Conservation (phyloP, 768 basidiomycete species). For the Rhizopogon vesiculosus region DNA sequence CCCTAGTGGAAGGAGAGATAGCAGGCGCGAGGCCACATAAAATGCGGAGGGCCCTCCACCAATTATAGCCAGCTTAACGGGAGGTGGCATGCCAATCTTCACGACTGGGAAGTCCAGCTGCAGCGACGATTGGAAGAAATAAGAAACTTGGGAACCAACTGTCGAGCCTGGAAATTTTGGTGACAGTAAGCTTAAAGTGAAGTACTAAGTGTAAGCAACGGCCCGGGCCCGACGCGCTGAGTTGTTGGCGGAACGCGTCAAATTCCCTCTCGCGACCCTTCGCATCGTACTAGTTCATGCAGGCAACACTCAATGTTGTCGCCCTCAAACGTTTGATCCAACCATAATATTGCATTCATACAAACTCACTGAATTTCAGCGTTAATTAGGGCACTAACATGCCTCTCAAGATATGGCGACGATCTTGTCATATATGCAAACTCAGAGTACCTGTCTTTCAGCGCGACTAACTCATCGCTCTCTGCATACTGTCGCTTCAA, state of each 20-base stretch:
- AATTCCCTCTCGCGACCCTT: not conserved
- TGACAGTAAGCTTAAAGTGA: not conserved
- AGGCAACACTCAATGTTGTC: constrained; percentile 58
- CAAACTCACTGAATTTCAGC: constrained; percentile 39
- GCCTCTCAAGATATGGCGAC: constrained; percentile 80
- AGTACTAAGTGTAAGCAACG: not conserved
- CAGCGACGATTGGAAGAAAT: no score
- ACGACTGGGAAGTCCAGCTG: not conserved
- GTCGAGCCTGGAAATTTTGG: not conserved
- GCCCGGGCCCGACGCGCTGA: not conserved
- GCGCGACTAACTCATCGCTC: constrained; percentile 73
- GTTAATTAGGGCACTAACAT: constrained; percentile 69
- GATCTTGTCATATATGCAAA: constrained; percentile 70
- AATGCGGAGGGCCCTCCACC: constrained; percentile 98
- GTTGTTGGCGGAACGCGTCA: not conserved
- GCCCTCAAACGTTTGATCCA: constrained; percentile 42
- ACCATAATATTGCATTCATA: constrained; percentile 5
- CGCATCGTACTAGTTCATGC: constrained; percentile 39
- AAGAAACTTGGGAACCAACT: not conserved
- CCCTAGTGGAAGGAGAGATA: constrained; percentile 50
- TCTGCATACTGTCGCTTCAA: constrained; percentile 81
- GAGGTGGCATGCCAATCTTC: constrained; percentile 9
- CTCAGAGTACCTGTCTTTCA: constrained; percentile 55
- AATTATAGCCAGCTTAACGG: constrained; percentile 79
- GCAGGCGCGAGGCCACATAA: constrained; percentile 86